Base-by-base conservation (phyloP, 2,329 filamentous ascomycete species). In the Ophiostoma tasmaniense region DNA sequence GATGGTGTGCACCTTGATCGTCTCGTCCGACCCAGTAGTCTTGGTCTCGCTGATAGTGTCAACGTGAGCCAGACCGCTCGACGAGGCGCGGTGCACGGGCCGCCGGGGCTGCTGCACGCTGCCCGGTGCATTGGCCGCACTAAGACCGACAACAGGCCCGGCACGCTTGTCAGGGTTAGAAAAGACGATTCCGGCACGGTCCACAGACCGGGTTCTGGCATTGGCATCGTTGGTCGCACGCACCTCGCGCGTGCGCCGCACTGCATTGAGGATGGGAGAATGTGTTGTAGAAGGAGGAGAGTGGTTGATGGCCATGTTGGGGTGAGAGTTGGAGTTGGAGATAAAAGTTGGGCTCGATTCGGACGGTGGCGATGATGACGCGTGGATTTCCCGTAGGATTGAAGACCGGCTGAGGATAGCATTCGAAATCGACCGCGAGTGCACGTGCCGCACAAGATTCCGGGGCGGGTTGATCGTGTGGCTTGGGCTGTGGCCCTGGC, bases 101-200 rank as follows among this genome's bases (percentile, higher is more conserved):
- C 28, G 55, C 14, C 28, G 7, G 8, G 42, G 67, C 76, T 76
- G 79, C 74, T 81, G 87, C 73, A 82, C 82, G 76, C 76, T 87
- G 69, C 90, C 90, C 3, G 88, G 83, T 1, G 85, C 89, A 28
- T 84, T 79, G 1, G 87, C 82, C 3, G 83, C 86, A 75, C 84
- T 90, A 33, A 92, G 74, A 3, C 85, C 86, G 2, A 92, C 82
- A 72, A 85, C 87, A 0, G 90, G 82, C 55, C 84, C 83, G 2
- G 84, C 85, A 70, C 90, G 88, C 72, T 89, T 87, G 75, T 91
- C 88, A 11, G 82, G 79, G 67, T 81, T 86, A 28, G 81, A 80
- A 67, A 89, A 88, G 2, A 79, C 71, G 79, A 85, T 73, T 6
- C 72, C 71, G 72, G 84, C 82, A 59, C 87, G 82, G 70, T 92